A percentile compares a stretch with the other conserved stretches of the same genome.
phyloP scores from a whole-genome alignment of 495 filamentous ascomycete genomes.

The Podospora sp. region DNA sequence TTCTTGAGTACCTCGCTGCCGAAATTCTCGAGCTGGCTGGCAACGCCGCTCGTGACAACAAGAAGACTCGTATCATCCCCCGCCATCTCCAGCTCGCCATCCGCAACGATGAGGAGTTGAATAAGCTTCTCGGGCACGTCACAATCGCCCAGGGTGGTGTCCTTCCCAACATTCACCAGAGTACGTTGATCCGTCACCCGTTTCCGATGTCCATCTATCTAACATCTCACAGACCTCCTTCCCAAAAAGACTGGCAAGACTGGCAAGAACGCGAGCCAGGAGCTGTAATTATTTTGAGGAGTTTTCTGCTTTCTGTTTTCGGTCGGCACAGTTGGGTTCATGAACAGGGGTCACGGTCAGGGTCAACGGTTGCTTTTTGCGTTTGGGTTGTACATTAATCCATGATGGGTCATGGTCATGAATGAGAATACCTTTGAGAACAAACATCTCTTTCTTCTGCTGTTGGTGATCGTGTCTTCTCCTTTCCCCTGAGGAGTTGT shows the following conservation, averaged over 20 bases:
- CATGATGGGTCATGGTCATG: slow-evolving; percentile 69
- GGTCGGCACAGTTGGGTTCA: slow-evolving; percentile 72
- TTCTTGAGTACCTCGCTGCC: slow-evolving; percentile 97
- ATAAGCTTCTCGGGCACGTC: slow-evolving; percentile 98
- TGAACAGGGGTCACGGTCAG: slow-evolving; percentile 83
- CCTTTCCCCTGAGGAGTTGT: background rate
- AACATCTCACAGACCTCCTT: slow-evolving; percentile 74
- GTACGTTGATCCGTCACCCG: slow-evolving; percentile 61
- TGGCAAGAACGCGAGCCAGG: slow-evolving; percentile 87
- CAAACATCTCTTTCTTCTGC: slow-evolving; percentile 3
- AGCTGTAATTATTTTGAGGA: slow-evolving; percentile 72
- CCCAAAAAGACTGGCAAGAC: slow-evolving; percentile 97
- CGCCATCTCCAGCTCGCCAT: slow-evolving; percentile 99
- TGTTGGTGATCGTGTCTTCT: background rate
- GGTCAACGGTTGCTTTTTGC: slow-evolving; percentile 73
- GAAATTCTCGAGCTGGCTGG: slow-evolving; percentile 99
- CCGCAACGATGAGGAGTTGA: slow-evolving; percentile 99
- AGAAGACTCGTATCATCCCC: slow-evolving; percentile 99
- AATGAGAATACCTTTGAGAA: slow-evolving; percentile 55
- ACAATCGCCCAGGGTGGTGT: slow-evolving; percentile 99
- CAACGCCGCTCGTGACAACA: slow-evolving; percentile 99
- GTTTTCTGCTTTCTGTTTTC: slow-evolving; percentile 63
- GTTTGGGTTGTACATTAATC: slow-evolving; percentile 90
- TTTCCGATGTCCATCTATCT: slow-evolving; percentile 33
- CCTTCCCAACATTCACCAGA: slow-evolving; percentile 97